These are phyloP conservation scores for Cornus controversa DNA, from an alignment of 148 eudicot genomes.

Conservation along the genomic window DNA sequence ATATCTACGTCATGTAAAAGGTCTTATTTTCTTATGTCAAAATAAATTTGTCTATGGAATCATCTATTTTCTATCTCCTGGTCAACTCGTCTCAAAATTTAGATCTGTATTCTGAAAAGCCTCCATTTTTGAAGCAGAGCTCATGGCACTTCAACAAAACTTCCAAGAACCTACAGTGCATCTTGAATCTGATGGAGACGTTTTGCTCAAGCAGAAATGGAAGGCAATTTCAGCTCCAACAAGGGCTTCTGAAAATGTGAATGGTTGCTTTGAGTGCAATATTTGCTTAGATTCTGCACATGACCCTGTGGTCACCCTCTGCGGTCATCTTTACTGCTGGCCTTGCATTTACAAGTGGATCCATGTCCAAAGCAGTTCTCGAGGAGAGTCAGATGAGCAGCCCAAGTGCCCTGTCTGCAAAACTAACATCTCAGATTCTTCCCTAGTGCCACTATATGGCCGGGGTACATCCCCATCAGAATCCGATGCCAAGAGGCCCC, in stretches of 20 bases:
- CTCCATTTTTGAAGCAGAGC: slow-evolving; percentile 8
- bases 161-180: slow-evolving; percentile 30
- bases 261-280: slow-evolving; percentile 67
- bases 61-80: background rate
- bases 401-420: slow-evolving; percentile 86
- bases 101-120: background rate
- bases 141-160: slow-evolving; percentile 56
- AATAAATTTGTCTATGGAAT: background rate
- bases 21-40: too few relatives aligned
- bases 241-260: slow-evolving; percentile 30
- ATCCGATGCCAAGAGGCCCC: slow-evolving; percentile 30
- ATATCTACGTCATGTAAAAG: background rate
- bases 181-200: slow-evolving; percentile 31
- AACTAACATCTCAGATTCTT: slow-evolving; percentile 51
- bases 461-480: slow-evolving; percentile 48
- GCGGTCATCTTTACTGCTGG: slow-evolving; percentile 94
- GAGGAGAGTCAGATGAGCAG: slow-evolving; percentile 35
- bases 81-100: background rate
- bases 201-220: slow-evolving; percentile 24
- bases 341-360: slow-evolving; percentile 90
- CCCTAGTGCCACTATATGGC: slow-evolving; percentile 73
- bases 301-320: slow-evolving; percentile 88
- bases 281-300: slow-evolving; percentile 84
- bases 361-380: slow-evolving; percentile 47
- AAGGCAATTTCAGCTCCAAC: slow-evolving; percentile 30